These are phyloP conservation scores for Clonostachys rhizophaga DNA, from an alignment of 2,329 filamentous ascomycete species.

Conservation along the genomic window DNA sequence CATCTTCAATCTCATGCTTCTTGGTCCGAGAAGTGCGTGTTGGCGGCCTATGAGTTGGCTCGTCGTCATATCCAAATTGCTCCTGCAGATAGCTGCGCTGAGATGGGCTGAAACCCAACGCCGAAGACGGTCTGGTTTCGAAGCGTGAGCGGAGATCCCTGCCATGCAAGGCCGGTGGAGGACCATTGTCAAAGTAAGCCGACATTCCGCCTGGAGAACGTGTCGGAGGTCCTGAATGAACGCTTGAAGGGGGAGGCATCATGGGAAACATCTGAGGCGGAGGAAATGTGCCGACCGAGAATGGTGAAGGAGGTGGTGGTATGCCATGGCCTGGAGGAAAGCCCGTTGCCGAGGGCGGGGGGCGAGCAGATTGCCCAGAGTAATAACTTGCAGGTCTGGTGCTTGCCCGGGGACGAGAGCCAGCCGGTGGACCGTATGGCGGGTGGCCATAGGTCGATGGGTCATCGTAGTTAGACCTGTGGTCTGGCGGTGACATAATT, in stretches of 20 bases:
- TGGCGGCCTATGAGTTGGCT: constrained; percentile 12
- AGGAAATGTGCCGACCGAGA: constrained; percentile 15
- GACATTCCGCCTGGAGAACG: constrained; percentile 7
- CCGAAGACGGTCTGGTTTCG: constrained; percentile 26
- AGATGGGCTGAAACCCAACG: constrained; percentile 2
- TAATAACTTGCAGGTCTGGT: constrained; percentile 29
- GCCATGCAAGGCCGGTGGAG: not conserved
- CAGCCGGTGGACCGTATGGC: constrained; percentile 18
- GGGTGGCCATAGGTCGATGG: constrained; percentile 17
- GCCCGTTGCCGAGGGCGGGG: constrained; percentile 4
- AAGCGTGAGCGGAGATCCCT: constrained; percentile 22
- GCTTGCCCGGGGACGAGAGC: constrained; percentile 22
- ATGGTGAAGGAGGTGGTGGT: constrained; percentile 7
- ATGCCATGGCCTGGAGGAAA: not conserved
- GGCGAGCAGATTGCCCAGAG: constrained; percentile 15
- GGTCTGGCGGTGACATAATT: constrained; percentile 18
- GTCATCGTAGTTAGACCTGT: not conserved
- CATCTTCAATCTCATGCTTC: constrained; percentile 30
- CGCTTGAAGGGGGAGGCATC: constrained; percentile 7
- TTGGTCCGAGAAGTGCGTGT: constrained; percentile 37
- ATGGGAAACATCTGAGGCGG: constrained; percentile 17
- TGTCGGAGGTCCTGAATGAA: constrained; percentile 8
- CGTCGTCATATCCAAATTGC: constrained; percentile 25
- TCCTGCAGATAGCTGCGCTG: constrained; percentile 16
- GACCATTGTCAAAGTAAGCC: constrained; percentile 21